These are phyloP conservation scores for Monosporascus sp. DNA, from an alignment of 2,329 filamentous ascomycete genomes.

Conservation along the genomic window DNA sequence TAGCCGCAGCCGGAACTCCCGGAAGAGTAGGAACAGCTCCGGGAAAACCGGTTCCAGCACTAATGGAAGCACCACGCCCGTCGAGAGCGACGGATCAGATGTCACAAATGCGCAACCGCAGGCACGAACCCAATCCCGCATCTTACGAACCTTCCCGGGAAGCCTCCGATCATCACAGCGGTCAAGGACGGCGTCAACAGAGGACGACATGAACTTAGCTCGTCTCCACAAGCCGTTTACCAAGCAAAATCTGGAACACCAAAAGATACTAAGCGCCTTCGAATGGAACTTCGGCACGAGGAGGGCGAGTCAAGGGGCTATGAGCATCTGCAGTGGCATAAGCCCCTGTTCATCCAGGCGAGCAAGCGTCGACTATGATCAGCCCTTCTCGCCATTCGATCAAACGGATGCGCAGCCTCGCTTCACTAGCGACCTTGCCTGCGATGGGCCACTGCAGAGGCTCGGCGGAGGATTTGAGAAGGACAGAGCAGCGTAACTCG, in stretches of 20 bases:
- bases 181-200: slow-evolving; percentile 12
- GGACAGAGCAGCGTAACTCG: background rate
- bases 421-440: slow-evolving; percentile 9
- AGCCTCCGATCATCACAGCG: slow-evolving; percentile 11
- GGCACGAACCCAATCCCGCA: slow-evolving; percentile 6
- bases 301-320: slow-evolving; percentile 14
- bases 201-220: slow-evolving; percentile 14
- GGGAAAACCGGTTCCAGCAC: slow-evolving; percentile 9
- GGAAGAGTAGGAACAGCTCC: slow-evolving; percentile 17
- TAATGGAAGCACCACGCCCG: slow-evolving; percentile 17
- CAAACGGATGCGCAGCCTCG: slow-evolving; percentile 9
- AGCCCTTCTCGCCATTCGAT: slow-evolving; percentile 6
- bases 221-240: slow-evolving; percentile 27
- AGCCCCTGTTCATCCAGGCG: slow-evolving; percentile 24
- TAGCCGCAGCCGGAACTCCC: slow-evolving; percentile 15
- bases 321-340: slow-evolving; percentile 20
- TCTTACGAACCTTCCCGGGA: slow-evolving; percentile 16
- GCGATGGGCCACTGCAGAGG: slow-evolving; percentile 11
- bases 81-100: slow-evolving; percentile 13
- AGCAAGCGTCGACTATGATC: slow-evolving; percentile 19
- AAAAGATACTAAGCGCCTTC: slow-evolving; percentile 25
- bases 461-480: slow-evolving; percentile 10
- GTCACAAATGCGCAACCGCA: slow-evolving; percentile 7
- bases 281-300: slow-evolving; percentile 23
- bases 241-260: slow-evolving; percentile 28